phyloP scores from a whole-genome alignment of 345 rosid genomes.

The Clarkia xantiana region DNA sequence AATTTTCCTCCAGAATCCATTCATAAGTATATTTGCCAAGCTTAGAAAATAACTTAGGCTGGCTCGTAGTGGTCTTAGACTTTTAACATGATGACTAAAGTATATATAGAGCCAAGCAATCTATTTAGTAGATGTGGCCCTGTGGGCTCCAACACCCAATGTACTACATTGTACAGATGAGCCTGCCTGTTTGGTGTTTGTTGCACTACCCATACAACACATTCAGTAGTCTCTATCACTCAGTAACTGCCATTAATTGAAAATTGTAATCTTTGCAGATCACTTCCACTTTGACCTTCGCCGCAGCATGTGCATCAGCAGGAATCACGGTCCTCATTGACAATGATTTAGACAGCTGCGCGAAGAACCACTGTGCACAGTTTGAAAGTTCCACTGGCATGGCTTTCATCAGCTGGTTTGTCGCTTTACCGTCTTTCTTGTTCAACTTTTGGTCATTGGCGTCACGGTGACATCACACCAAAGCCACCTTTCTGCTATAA shows the following conservation, averaged over 20 bases:
- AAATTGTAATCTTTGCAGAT: constrained; percentile 25
- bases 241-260: no score
- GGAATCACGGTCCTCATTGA: constrained; percentile 74
- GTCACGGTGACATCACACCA: constrained; percentile 21
- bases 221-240: no score
- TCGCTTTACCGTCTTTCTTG: constrained; percentile 52
- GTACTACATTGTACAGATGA: no score
- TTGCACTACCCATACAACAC: neutral
- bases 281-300: constrained; percentile 57
- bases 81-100: no score
- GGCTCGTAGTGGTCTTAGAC: no score
- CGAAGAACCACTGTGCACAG: constrained; percentile 39
- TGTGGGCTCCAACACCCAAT: no score
- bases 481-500: no score
- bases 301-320: constrained; percentile 75
- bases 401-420: constrained; percentile 65
- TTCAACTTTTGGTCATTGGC: constrained; percentile 67
- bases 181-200: neutral
- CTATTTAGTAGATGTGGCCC: no score
- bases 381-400: constrained; percentile 64
- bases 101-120: no score
- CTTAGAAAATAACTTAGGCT: no score
- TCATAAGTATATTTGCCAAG: no score
- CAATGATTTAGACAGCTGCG: constrained; percentile 49
- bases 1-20: no score